A percentile compares a stretch with the other conserved stretches of the same genome.
Conservation (phyloP, 345 rosid genomes). For the Raphanus sativus region DNA sequence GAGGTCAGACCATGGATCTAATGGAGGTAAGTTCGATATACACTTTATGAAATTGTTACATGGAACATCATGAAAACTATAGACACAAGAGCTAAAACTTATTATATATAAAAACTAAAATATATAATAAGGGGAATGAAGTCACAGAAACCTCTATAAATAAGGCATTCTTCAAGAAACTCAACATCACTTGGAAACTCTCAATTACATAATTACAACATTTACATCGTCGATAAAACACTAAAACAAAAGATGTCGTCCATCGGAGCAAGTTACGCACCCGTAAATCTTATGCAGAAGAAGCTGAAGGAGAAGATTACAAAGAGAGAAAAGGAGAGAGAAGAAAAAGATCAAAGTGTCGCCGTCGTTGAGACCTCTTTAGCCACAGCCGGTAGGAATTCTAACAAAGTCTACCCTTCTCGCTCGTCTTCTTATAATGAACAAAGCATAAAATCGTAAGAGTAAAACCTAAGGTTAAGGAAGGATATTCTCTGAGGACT, state of each 20-base stretch:
- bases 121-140: conserved; percentile 7
- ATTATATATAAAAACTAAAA: not conserved
- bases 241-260: conserved; percentile 24
- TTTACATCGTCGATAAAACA: not conserved
- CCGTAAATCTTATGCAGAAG: conserved; percentile 29
- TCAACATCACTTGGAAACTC: conserved; percentile 24
- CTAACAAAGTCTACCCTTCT: conserved; percentile 24
- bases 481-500: not conserved
- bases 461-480: not conserved
- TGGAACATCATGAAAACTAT: conserved; percentile 18
- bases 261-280: conserved; percentile 39
- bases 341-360: conserved; percentile 4
- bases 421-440: conserved; percentile 5
- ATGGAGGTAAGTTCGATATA: conserved; percentile 12
- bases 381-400: not conserved
- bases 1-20: not conserved
- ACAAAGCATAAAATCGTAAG: conserved; percentile 16
- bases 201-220: not conserved
- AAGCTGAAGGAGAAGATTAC: conserved; percentile 33
- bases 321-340: conserved; percentile 9
- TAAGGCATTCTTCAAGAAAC: conserved; percentile 16
- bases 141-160: conserved; percentile 19
- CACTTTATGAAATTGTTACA: conserved; percentile 20
- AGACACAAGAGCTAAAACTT: not conserved
- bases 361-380: not conserved